Percentiles rank a stretch among this genome's conserved stretches.
Conservation (phyloP, 192 early-diverging fungal genomes). For the Podochytrium sp. region DNA sequence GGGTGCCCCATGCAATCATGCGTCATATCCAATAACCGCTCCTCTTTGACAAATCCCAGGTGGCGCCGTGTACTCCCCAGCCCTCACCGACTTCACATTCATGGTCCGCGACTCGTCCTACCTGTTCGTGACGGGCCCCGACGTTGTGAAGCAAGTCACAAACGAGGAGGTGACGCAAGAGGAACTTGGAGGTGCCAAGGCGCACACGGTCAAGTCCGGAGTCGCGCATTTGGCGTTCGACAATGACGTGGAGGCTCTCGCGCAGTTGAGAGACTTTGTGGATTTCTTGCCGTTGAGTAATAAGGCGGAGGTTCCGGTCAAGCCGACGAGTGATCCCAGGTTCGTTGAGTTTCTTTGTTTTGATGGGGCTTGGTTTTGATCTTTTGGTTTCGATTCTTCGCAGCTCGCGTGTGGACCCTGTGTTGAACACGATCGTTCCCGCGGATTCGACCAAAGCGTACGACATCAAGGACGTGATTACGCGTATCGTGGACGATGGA, state of each 20-base stretch:
- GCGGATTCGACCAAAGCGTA: conserved; percentile 89
- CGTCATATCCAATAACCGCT: no score
- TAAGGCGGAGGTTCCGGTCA: conserved; percentile 65
- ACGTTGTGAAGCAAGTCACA: conserved; percentile 94
- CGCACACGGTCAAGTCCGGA: conserved; percentile 89
- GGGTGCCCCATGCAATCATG: not conserved
- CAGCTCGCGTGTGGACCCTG: conserved; percentile 68
- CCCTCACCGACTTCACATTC: conserved; percentile 94
- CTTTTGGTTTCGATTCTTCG: not conserved
- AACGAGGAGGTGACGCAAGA: conserved; percentile 95
- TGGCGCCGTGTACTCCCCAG: conserved; percentile 96
- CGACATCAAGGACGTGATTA: conserved; percentile 89
- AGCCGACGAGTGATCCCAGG: conserved; percentile 67
- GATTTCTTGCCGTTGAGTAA: conserved; percentile 89
- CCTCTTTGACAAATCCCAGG: not conserved
- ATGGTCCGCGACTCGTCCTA: conserved; percentile 97
- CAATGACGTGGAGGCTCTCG: conserved; percentile 90
- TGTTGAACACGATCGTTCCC: conserved; percentile 88
- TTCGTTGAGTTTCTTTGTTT: conserved; percentile 5
- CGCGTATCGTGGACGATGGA: conserved; percentile 78
- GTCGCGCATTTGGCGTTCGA: conserved; percentile 93
- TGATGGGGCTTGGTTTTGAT: not conserved
- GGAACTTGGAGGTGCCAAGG: conserved; percentile 87
- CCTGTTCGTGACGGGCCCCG: conserved; percentile 96
- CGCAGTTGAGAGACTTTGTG: conserved; percentile 79